A percentile compares a stretch with the other conserved stretches of the same genome.
phyloP scores from a whole-genome alignment of 495 filamentous ascomycete species.

The Annulohypoxylon stygium region DNA sequence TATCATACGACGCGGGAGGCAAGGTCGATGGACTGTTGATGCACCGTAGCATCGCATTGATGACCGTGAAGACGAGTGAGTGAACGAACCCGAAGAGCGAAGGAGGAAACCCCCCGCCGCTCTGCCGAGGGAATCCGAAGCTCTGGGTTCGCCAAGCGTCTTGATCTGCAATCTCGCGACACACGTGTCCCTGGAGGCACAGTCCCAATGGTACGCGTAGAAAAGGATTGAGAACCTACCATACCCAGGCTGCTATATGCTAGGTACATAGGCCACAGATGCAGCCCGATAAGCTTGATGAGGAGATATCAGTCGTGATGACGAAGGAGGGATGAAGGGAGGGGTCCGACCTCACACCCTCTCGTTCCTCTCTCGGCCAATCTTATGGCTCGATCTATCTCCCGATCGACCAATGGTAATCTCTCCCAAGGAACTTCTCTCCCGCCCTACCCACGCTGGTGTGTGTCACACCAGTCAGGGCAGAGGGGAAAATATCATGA shows the following conservation, averaged over 20 bases:
- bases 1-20: constrained; percentile 41
- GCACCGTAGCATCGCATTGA: constrained; percentile 28
- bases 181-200: constrained; percentile 47
- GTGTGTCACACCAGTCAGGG: constrained; percentile 46
- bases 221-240: constrained; percentile 4
- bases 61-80: constrained; percentile 12
- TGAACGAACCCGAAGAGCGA: constrained; percentile 38
- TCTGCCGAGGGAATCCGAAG: constrained; percentile 46
- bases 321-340: constrained; percentile 23
- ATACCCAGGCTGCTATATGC: no score
- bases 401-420: constrained; percentile 41
- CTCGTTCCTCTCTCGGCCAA: constrained; percentile 31
- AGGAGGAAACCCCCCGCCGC: constrained; percentile 29
- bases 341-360: constrained; percentile 5
- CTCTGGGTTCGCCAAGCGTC: constrained; percentile 46
- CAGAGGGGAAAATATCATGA: constrained; percentile 41
- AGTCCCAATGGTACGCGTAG: constrained; percentile 43
- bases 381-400: constrained; percentile 38
- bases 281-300: constrained; percentile 44
- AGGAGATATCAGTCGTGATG: constrained; percentile 42
- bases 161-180: constrained; percentile 49
- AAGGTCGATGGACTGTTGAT: constrained; percentile 21
- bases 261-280: constrained; percentile 26
- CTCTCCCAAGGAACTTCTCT: constrained; percentile 41
- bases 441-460: constrained; percentile 25